Conservation (phyloP, 768 basidiomycete genomes). For the Pleurotus sapidus region DNA sequence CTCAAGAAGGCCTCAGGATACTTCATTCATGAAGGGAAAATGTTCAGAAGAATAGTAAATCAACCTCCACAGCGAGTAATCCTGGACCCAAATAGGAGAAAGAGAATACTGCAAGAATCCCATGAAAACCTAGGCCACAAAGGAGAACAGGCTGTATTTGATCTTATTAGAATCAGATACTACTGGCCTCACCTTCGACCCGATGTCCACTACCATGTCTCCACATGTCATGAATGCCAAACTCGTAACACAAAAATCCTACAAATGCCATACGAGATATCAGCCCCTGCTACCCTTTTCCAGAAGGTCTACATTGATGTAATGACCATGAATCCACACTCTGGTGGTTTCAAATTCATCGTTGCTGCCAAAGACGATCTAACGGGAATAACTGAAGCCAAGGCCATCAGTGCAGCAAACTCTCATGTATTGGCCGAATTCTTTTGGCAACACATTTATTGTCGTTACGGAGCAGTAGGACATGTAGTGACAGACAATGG, state of each 20-base stretch:
- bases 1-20: slow-evolving; percentile 10
- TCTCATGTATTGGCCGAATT: slow-evolving; percentile 16
- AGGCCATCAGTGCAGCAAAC: too few relatives aligned
- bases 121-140: slow-evolving; percentile 23
- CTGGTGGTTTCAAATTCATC: too few relatives aligned
- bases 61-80: slow-evolving; percentile 13
- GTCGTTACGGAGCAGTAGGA: slow-evolving; percentile 25
- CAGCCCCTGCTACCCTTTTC: too few relatives aligned
- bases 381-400: too few relatives aligned
- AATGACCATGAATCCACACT: too few relatives aligned
- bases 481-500: slow-evolving; percentile 29
- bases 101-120: slow-evolving; percentile 11
- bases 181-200: slow-evolving; percentile 20
- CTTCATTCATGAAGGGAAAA: slow-evolving; percentile 10
- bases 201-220: too few relatives aligned
- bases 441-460: slow-evolving; percentile 29
- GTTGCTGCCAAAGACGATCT: too few relatives aligned
- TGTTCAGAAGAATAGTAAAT: slow-evolving; percentile 11
- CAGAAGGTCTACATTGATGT: too few relatives aligned
- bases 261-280: too few relatives aligned
- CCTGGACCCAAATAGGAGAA: slow-evolving; percentile 10
- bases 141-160: slow-evolving; percentile 16
- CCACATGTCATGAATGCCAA: too few relatives aligned
- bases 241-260: too few relatives aligned
- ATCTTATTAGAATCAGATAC: slow-evolving; percentile 14